Evolutionary conservation across 2,329 filamentous ascomycete species (phyloP), one percentile per base, ranked within the genome.

Genomic region (Epicoccum sorghinum): DNA sequence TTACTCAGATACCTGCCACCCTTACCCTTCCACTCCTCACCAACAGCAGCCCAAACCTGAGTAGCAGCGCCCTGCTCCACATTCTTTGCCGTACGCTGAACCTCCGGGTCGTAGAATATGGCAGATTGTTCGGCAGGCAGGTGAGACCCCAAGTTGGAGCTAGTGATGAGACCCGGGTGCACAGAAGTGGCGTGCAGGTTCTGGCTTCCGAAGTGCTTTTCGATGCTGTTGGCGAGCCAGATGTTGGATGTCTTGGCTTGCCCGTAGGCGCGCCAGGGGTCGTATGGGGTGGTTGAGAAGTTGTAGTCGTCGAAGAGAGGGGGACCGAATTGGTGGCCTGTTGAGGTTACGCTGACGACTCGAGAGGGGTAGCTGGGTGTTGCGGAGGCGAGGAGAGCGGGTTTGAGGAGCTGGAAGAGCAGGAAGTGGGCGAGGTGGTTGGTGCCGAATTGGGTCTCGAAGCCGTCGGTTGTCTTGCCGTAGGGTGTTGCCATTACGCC

Each of bases 351-450:
- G 40, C 83, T 70, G 39, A 86, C 73, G 1, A 84, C 78, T 3
- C 83, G 76, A 0, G 78, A 81, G 3, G 57, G 44, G 18, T 59
- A 81, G 0, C 64, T 57, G 0, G 76, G 66, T 0, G 74, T 77
- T 1, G 74, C 60, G 4, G 74, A 73, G 0, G 71, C 59, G 0
- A 83, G 65, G 6, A 85, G 64, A 0, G 74, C 63, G 0, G 74
- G 66, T 24, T 79, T 79, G 25, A 86, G 70, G 1, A 83, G 74
- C 24, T 81, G 73, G 55, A 82, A 80, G 12, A 85, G 74, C 0
- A 84, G 75, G 69, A 85, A 85, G 58, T 84, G 80, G 7, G 71
- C 76, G 1, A 86, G 68, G 61, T 85, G 78, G 63, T 85, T 84
- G 6, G 76, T 79, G 30, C 77, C 82, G 54, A 85, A 80, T 51